A percentile compares a stretch with the other conserved stretches of the same genome.
These are phyloP conservation scores for Kalaharituber pfeilii DNA, from an alignment of 2,329 filamentous ascomycete genomes.

Conservation along the genomic window DNA sequence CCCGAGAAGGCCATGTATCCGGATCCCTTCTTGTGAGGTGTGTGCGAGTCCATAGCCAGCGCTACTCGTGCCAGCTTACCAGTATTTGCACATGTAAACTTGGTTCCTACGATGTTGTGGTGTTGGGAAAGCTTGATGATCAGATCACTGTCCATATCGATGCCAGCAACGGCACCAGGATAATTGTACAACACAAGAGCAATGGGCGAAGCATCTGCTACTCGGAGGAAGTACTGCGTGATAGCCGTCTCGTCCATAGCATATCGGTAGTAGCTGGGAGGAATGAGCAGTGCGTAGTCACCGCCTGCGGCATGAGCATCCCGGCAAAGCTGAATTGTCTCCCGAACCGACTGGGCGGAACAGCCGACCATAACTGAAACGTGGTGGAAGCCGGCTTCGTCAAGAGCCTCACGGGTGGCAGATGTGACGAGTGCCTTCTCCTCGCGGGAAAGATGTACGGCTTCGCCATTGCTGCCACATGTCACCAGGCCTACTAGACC, in stretches of 20 bases:
- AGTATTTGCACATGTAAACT: constrained; percentile 83
- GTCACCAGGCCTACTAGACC: constrained; percentile 68
- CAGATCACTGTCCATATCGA: constrained; percentile 79
- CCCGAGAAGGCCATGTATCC: constrained; percentile 77
- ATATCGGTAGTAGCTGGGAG: constrained; percentile 66
- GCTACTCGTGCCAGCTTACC: constrained; percentile 77
- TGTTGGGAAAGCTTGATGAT: constrained; percentile 64
- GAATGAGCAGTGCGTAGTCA: constrained; percentile 63
- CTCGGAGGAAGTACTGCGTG: constrained; percentile 53
- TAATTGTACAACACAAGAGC: constrained; percentile 85
- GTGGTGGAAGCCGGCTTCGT: constrained; percentile 56
- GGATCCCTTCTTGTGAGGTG: constrained; percentile 39
- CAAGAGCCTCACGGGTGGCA: constrained; percentile 64
- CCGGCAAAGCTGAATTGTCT: constrained; percentile 48
- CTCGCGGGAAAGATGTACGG: constrained; percentile 61
- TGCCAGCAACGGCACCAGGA: constrained; percentile 67
- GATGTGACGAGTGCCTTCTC: constrained; percentile 42
- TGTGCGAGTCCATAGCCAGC: constrained; percentile 51
- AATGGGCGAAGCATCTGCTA: constrained; percentile 58
- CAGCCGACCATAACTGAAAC: constrained; percentile 71
- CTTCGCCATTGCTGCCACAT: constrained; percentile 84
- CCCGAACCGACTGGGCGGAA: constrained; percentile 64
- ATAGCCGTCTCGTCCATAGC: constrained; percentile 59
- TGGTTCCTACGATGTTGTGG: constrained; percentile 71
- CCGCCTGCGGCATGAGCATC: constrained; percentile 51